Evolutionary conservation across 2,329 filamentous ascomycete species (phyloP).

Genomic region (Pseudogymnoascus sp.): DNA sequence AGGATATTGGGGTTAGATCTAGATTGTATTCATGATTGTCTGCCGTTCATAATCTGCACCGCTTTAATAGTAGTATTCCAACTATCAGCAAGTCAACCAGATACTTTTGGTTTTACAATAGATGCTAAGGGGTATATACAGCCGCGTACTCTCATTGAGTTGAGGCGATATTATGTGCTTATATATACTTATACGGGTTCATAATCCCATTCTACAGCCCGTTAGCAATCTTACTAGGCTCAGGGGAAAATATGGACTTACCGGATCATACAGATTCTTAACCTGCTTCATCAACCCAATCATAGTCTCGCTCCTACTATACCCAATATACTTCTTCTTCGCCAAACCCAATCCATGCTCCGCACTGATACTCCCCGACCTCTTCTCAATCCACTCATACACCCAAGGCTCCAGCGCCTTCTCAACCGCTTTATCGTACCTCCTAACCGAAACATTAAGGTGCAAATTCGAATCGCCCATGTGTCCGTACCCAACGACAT

Average conservation of each 20-base stretch:
- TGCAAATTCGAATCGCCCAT: slow-evolving; percentile 98
- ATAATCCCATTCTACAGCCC: slow-evolving; percentile 78
- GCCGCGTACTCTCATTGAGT: neutral
- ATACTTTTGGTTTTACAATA: neutral
- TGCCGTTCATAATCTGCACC: neutral
- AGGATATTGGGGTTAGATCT: neutral
- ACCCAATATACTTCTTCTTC: slow-evolving; percentile 93
- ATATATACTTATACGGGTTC: slow-evolving; percentile 98
- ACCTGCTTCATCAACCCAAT: slow-evolving; percentile 89
- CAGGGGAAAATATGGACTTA: slow-evolving; percentile 41
- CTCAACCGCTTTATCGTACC: slow-evolving; percentile 84
- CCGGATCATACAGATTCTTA: slow-evolving; percentile 89
- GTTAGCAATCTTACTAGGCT: slow-evolving; percentile 17
- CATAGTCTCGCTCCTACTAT: slow-evolving; percentile 83
- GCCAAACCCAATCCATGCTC: slow-evolving; percentile 91
- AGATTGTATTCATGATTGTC: neutral
- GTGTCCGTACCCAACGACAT: slow-evolving; percentile 93
- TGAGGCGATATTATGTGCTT: slow-evolving; percentile 14
- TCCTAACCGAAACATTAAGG: slow-evolving; percentile 75
- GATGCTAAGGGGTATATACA: neutral
- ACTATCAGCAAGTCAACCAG: neutral
- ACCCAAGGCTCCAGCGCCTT: slow-evolving; percentile 86
- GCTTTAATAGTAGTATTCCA: neutral
- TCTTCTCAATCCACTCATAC: slow-evolving; percentile 90
- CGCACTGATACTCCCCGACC: slow-evolving; percentile 88